Conservation (phyloP, 495 filamentous ascomycete genomes). For the Pyronema domesticum region DNA sequence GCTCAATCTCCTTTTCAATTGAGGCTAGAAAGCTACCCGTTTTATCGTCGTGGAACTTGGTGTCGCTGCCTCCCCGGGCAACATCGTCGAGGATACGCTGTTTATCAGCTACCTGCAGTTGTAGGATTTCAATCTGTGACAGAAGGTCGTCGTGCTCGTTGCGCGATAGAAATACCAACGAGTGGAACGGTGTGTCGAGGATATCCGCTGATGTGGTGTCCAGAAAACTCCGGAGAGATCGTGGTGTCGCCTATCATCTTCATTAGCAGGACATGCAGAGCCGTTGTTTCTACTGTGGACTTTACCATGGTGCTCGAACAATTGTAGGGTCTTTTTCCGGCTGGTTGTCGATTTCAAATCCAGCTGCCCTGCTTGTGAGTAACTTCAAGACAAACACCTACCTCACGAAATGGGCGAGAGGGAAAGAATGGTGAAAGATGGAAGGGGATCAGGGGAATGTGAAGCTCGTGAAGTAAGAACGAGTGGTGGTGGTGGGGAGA, state of each 20-base stretch:
- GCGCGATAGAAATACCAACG: slow-evolving; percentile 16
- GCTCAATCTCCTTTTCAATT: slow-evolving; percentile 11
- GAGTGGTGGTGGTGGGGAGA: not conserved
- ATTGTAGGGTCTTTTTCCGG: not conserved
- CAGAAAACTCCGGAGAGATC: slow-evolving; percentile 21
- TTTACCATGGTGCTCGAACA: not conserved
- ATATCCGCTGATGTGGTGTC: slow-evolving; percentile 17
- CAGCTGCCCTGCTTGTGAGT: not conserved
- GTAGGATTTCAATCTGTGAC: slow-evolving; percentile 7
- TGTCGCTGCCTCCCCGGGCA: not conserved
- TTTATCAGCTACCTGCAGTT: slow-evolving; percentile 13
- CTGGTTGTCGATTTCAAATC: not conserved
- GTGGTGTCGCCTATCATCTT: slow-evolving; percentile 14
- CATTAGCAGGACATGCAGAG: not conserved
- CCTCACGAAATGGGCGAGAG: not conserved
- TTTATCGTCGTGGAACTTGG: not conserved
- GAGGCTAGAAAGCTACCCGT: slow-evolving; percentile 5
- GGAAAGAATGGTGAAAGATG: not conserved
- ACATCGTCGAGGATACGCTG: slow-evolving; percentile 9
- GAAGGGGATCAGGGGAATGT: not conserved
- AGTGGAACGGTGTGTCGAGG: slow-evolving; percentile 16
- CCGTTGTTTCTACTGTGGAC: not conserved
- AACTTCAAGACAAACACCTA: not conserved
- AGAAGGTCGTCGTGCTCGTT: slow-evolving; percentile 9
- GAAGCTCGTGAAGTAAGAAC: not conserved